Evolutionary conservation across 441 rosid genomes (phyloP).

Genomic region (Rhodomyrtus psidioides): DNA sequence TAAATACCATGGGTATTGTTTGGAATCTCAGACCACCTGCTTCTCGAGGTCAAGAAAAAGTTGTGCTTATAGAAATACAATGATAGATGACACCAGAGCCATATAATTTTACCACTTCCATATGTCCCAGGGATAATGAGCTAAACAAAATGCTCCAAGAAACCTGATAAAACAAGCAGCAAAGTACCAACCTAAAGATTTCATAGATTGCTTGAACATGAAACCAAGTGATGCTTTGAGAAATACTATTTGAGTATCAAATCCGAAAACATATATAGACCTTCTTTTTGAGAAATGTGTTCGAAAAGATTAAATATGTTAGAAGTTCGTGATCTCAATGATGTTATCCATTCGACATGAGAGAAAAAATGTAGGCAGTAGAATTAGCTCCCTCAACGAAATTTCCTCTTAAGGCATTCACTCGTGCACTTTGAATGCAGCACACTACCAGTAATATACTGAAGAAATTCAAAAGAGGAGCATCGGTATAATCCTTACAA

Average conservation of each 20-base stretch:
- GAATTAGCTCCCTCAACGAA: neutral
- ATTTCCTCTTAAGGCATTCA: neutral
- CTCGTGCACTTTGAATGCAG: neutral
- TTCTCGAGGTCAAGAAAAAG: neutral
- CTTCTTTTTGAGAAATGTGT: neutral
- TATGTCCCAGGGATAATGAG: neutral
- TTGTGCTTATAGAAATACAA: neutral
- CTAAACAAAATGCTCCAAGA: neutral
- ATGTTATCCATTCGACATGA: neutral
- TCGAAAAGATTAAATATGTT: neutral
- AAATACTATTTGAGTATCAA: neutral
- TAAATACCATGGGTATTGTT: neutral
- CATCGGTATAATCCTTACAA: neutral
- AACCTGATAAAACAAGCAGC: neutral
- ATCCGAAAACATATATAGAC: neutral
- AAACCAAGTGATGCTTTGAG: neutral
- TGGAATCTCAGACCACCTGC: neutral
- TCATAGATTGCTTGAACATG: neutral
- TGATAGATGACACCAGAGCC: neutral
- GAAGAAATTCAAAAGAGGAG: neutral
- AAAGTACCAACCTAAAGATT: neutral
- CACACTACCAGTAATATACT: neutral
- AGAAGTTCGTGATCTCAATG: neutral
- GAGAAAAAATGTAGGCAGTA: neutral
- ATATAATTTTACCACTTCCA: neutral